These are phyloP conservation scores for Mrakiaceae sp. DNA, from an alignment of 1,284 basidiomycete genomes.

Conservation along the genomic window DNA sequence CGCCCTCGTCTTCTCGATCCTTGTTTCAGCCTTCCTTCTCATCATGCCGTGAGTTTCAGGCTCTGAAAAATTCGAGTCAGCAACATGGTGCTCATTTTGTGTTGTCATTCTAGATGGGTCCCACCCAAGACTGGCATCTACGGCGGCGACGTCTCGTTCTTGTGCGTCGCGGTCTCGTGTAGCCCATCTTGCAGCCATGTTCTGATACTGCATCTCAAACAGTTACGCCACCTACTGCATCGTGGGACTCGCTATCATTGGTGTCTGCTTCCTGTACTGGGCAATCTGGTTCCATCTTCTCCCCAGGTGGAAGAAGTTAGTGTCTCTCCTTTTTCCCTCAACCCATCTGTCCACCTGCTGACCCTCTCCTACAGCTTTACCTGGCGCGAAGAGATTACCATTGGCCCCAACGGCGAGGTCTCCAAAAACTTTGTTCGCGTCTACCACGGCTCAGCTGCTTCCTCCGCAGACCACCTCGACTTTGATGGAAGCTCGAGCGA, in stretches of 20 bases:
- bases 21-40: constrained; percentile 38
- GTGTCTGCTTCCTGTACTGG: constrained; percentile 32
- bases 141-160: constrained; percentile 30
- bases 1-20: constrained; percentile 34
- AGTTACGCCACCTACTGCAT: constrained; percentile 31
- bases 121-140: constrained; percentile 29
- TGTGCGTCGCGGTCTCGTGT: constrained; percentile 1
- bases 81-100: no score
- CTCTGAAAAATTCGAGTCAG: no score
- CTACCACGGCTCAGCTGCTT: background rate
- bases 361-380: background rate
- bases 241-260: constrained; percentile 24
- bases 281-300: constrained; percentile 31
- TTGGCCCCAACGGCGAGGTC: constrained; percentile 8
- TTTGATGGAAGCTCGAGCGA: no score
- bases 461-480: no score
- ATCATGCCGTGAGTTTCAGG: constrained; percentile 19
- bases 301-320: constrained; percentile 22
- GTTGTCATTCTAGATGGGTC: constrained; percentile 26
- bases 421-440: constrained; percentile 1
- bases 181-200: background rate
- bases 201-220: no score
- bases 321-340: background rate
- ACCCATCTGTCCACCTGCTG: background rate
- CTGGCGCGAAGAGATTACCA: constrained; percentile 3